Evolutionary conservation across 2,329 filamentous ascomycete species (phyloP), one percentile per base, ranked within the genome.

Genomic region (Pezicula rhizophila): DNA sequence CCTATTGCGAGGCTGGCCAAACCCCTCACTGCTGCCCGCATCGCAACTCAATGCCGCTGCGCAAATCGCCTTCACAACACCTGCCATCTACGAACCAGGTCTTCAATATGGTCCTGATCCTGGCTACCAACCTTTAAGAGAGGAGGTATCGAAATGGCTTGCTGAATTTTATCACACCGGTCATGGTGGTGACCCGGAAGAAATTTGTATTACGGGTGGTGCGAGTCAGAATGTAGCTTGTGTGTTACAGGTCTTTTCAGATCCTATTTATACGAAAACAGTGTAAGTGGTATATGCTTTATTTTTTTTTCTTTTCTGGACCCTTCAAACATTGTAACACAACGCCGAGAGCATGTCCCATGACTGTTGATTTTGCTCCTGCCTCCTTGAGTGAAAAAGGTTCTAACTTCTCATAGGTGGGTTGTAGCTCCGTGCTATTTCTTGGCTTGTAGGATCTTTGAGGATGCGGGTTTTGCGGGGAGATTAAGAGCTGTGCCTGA

Each of bases 351-450:
- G 18, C 18, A 18, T 18, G 18, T 18, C 18, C 18, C 18, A 18
- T 18, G 18, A 18, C 18, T 18, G 18, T 18, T 18, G 23, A 23
- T 23, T 23, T 23, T 23, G 5, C 23, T 23, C 23, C 23, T 23
- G 23, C 23, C 23, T 23, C 23, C 4, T 23, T 23, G 23, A 23
- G 6, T 4, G 23, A 23, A 7, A 23, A 23, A 23, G 23, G 6
- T 23, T 1, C 23, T 23, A 23, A 23, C 6, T 23, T 23, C 23
- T 23, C 5, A 23, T 23, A 23, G 23, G 23, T 96, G 88, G 86
- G 78, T 91, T 67, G 81, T 90, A 2, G 82, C 85, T 17, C 91
- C 91, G 4, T 85, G 85, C 42, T 96, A 95, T 64, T 87, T 89
- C 66, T 73, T 95, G n/a, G 87, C 84, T 0, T 90, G 87, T 60